Conservation (phyloP, 768 basidiomycete species). For the Leccinum obscurum region DNA sequence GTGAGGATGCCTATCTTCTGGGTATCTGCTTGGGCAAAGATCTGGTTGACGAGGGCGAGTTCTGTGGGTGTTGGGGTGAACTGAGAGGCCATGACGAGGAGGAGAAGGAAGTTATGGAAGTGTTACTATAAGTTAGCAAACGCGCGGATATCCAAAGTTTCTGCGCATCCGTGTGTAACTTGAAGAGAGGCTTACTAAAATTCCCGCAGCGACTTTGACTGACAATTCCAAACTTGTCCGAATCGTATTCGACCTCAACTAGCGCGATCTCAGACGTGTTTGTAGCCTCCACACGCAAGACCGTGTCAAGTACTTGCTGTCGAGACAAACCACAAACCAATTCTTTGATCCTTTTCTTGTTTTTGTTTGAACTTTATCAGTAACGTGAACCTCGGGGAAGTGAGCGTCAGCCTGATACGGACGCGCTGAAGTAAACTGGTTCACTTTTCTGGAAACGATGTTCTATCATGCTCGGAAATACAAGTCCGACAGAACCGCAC, state of each 20-base stretch:
- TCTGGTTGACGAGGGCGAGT: constrained; percentile 64
- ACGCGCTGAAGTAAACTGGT: background rate
- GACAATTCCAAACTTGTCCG: background rate
- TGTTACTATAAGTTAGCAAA: constrained; percentile 23
- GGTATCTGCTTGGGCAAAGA: constrained; percentile 72
- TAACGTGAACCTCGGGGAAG: background rate
- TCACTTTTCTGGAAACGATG: background rate
- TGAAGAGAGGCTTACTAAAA: background rate
- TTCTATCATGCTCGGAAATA: background rate
- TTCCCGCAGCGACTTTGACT: constrained; percentile 3
- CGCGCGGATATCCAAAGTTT: background rate
- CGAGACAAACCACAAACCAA: background rate
- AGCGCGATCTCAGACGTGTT: too few relatives aligned
- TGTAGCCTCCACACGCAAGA: background rate
- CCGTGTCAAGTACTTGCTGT: background rate
- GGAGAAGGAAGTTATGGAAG: constrained; percentile 4
- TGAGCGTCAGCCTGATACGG: background rate
- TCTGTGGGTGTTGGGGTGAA: constrained; percentile 50
- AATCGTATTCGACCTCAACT: background rate
- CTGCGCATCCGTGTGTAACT: constrained; percentile 21
- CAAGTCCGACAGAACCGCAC: background rate
- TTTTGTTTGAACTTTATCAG: background rate
- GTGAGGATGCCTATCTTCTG: constrained; percentile 83
- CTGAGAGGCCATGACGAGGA: constrained; percentile 38
- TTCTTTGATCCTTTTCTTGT: background rate